Evolutionary conservation across 306 rosid genomes (phyloP).

Genomic region (Casuarina cunninghamiana): DNA sequence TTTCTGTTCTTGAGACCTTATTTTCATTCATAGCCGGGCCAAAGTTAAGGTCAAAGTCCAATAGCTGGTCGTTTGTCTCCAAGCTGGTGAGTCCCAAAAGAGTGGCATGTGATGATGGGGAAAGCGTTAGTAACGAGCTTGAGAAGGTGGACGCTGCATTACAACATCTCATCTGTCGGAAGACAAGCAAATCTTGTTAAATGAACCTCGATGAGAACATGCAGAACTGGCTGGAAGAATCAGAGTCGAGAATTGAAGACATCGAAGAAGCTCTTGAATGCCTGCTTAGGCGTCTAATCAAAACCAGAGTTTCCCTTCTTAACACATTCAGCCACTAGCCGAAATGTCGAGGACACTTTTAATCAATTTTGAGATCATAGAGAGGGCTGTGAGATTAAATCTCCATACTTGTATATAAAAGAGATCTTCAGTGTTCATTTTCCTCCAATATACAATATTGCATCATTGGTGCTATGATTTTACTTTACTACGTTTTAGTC

Average conservation of each 20-base stretch:
- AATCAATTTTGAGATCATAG: too few relatives aligned
- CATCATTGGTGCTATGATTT: too few relatives aligned
- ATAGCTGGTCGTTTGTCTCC: conserved; percentile 48
- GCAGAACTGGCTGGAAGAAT: conserved; percentile 35
- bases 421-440: too few relatives aligned
- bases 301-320: too few relatives aligned
- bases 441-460: too few relatives aligned
- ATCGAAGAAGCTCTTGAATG: too few relatives aligned
- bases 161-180: conserved; percentile 39
- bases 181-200: conserved; percentile 31
- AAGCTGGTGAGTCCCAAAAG: conserved; percentile 33
- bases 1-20: conserved; percentile 32
- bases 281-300: too few relatives aligned
- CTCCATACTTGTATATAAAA: too few relatives aligned
- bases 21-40: conserved; percentile 32
- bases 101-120: conserved; percentile 28
- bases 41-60: conserved; percentile 21
- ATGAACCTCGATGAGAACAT: conserved; percentile 6
- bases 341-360: too few relatives aligned
- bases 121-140: conserved; percentile 37
- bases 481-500: too few relatives aligned
- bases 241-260: conserved; percentile 39
- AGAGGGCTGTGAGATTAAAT: too few relatives aligned
- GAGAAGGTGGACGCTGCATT: conserved; percentile 47
- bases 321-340: too few relatives aligned